Evolutionary conservation across 1,139 yeast genomes (phyloP).

Genomic region (Zhuliangozyma parablackwelliae): DNA sequence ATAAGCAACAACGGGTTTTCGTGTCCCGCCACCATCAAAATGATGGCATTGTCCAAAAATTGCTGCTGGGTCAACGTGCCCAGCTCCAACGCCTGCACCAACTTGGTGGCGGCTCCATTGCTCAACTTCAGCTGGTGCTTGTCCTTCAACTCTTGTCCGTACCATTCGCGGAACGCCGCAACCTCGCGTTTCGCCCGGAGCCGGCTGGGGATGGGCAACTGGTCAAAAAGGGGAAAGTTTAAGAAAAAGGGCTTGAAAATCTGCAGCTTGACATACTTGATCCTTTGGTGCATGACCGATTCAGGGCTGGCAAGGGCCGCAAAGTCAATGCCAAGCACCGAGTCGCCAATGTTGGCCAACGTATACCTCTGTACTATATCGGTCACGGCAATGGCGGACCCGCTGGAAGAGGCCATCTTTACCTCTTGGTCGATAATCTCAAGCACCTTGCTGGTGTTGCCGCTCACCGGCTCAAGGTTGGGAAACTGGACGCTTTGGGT

Average conservation of each 20-base stretch:
- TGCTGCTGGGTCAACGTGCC: conserved; percentile 42
- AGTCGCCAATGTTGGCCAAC: conserved; percentile 48
- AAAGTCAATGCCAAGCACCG: conserved; percentile 49
- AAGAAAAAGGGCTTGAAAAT: conserved; percentile 54
- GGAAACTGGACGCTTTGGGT: conserved; percentile 53
- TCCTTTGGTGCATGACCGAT: conserved; percentile 32
- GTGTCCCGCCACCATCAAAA: conserved; percentile 58
- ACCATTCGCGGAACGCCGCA: conserved; percentile 33
- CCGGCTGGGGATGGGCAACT: conserved; percentile 48
- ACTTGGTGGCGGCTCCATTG: conserved; percentile 22
- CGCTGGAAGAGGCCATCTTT: conserved; percentile 2
- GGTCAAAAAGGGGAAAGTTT: conserved; percentile 53
- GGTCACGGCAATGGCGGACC: conserved; percentile 20
- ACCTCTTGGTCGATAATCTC: conserved; percentile 7
- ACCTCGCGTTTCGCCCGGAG: conserved; percentile 42
- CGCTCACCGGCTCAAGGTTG: conserved; percentile 26
- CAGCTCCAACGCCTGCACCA: conserved; percentile 33
- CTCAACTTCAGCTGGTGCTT: not conserved
- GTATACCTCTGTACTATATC: conserved; percentile 45
- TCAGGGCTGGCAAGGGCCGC: conserved; percentile 19
- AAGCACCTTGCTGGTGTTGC: conserved; percentile 28
- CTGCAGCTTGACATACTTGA: conserved; percentile 46
- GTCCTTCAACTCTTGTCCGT: conserved; percentile 18
- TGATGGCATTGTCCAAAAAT: conserved; percentile 53
- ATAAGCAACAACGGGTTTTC: conserved; percentile 57